Evolutionary conservation across 2,329 filamentous ascomycete species (phyloP), one percentile per base, ranked within the genome.

Genomic region (Penicillium frequentans): DNA sequence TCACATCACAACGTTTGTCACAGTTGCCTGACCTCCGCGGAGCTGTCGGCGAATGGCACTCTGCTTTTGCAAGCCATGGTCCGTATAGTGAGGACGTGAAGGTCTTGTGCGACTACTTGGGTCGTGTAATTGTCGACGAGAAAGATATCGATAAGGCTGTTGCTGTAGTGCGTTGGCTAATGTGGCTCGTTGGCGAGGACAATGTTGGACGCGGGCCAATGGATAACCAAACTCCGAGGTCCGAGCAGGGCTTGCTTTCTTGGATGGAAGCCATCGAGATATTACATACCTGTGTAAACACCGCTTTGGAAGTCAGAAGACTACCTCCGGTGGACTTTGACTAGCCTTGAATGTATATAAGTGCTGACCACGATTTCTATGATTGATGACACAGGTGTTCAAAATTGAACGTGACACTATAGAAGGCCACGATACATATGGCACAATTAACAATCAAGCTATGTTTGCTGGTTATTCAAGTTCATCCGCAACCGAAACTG

Each of bases 1-100:
- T 90, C 67, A 89, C 87, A 1, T 83, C 80, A 14, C 75, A 78
- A 53, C 84, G 82, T 58, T 73, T 90, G 3, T 81, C 78, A 2
- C 70, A 71, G 5, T 64, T 86, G 7, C 71, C 79, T 0, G 89
- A 96, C 63, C 79, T 98, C 53, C 84, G 92, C 45, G 81, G 85
- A 37, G 91, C 91, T 69, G 78, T 97, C 14, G 84, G 81, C 54
- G 85, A 85, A 4, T 99, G 95, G 95, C 83, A 91, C 62, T 70
- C 77, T 3, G 86, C 88, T 58, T 96, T 93, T 59, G 78, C 74
- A 35, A 80, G 80, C 5, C 88, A 93, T 3, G 91, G 90, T 0
- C 95, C 95, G 1, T 92, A 95, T 73, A 75, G 76, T 0, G 86
- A 90, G 56, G 95, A 99, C 73, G 87, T 93, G 0, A 82, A 82